Evolutionary conservation across 352 stramenopile species (phyloP).

Genomic region (Plasmopara viticola): DNA sequence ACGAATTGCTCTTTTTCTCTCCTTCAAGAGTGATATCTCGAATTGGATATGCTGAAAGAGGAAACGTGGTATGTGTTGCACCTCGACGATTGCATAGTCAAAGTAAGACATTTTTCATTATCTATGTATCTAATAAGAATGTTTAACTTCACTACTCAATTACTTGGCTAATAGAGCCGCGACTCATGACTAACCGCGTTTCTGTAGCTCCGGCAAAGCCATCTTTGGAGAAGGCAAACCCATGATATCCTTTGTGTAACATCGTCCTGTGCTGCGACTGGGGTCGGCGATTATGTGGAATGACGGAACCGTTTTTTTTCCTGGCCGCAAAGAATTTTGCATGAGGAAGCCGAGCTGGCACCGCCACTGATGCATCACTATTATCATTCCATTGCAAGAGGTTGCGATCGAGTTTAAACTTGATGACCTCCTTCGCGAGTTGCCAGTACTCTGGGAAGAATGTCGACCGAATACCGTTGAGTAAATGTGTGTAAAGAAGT

Average conservation of each 20-base stretch:
- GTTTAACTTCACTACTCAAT: neutral
- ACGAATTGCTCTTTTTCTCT: constrained; percentile 33
- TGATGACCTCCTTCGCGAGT: constrained; percentile 65
- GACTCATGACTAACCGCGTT: constrained; percentile 42
- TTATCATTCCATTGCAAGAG: constrained; percentile 63
- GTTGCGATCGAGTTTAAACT: constrained; percentile 51
- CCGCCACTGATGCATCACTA: constrained; percentile 40
- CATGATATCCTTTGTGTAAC: constrained; percentile 42
- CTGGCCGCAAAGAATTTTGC: constrained; percentile 2
- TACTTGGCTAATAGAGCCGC: constrained; percentile 22
- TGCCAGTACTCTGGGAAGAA: constrained; percentile 78
- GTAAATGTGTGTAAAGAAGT: constrained; percentile 46
- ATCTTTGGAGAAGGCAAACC: constrained; percentile 73
- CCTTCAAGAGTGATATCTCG: constrained; percentile 16
- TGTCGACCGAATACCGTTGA: constrained; percentile 46
- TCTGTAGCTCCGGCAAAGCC: constrained; percentile 46
- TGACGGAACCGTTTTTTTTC: constrained; percentile 28
- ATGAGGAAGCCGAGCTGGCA: constrained; percentile 27
- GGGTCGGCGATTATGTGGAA: constrained; percentile 24
- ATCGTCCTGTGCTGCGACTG: constrained; percentile 20
- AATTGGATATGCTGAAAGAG: constrained; percentile 24
- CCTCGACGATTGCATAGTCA: constrained; percentile 2
- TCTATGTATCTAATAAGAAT: neutral
- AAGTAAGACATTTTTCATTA: constrained; percentile 1
- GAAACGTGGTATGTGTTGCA: constrained; percentile 25